Evolutionary conservation across 2,329 filamentous ascomycete species (phyloP), one percentile per base, ranked within the genome.

Genomic region (Ascochyta fabae): DNA sequence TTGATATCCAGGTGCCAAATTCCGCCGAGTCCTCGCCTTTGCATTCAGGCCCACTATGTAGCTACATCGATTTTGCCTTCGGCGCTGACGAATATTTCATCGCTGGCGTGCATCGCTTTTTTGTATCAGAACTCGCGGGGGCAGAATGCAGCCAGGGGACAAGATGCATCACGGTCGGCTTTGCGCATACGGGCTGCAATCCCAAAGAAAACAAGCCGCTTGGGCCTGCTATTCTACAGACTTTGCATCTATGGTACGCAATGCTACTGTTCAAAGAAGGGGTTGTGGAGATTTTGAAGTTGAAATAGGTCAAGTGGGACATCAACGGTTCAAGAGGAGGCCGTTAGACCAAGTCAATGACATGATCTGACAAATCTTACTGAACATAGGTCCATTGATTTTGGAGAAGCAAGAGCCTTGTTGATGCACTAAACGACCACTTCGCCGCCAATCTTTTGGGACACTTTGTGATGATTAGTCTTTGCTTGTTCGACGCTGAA

Each of bases 91-190:
- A 45, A 3, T 34, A 39, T 8, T 39, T 40, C n/a, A 47, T 59
- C 15, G 48, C 51, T 19, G 56, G 56, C 13, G 51, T 52, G 6
- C 47, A 59, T 36, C 43, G 56, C 38, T 59, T 59, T 29, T 52
- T 29, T 2, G 47, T 59, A 6, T 52, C 27, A n/a, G 26, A 44
- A n/a, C 4, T 41, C 38, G 26, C 49, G 2, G 13, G 22, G n/a
- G 6, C 3, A 19, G 19, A 19, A 19, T 19, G 16, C 6, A 6
- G 23, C 36, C 9, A 31, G 39, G 8, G 4, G 33, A 22, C 2
- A 44, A 27, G 44, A n/a, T 19, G 2, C 24, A 26, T 51, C n/a
- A 24, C 34, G 13, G 31, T 51, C 19, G 16, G 8, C 2, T 44
- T 44, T 22, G 43, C 45, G 2, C 47, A 52, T 27, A 27, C 44